Percentiles rank a stretch among this genome's conserved stretches.
Conservation (phyloP, 2,329 filamentous ascomycete species). For the Fusarium subtropicale region DNA sequence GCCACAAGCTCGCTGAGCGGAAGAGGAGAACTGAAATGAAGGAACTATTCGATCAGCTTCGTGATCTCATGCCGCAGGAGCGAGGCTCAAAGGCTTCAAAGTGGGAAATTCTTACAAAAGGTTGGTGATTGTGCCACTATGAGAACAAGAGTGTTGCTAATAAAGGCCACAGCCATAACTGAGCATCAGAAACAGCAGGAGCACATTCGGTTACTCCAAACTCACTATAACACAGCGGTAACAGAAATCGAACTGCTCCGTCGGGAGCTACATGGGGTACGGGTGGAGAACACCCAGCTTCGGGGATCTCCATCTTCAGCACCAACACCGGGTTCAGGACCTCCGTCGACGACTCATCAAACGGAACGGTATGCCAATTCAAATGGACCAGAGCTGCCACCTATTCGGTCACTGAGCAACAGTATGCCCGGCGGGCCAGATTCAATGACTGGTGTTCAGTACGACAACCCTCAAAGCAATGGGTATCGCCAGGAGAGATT, state of each 20-base stretch:
- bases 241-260: constrained; percentile 62
- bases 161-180: constrained; percentile 63
- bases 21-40: constrained; percentile 92
- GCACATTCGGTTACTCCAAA: constrained; percentile 59
- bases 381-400: constrained; percentile 65
- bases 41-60: constrained; percentile 82
- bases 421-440: constrained; percentile 61
- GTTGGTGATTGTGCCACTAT: constrained; percentile 58
- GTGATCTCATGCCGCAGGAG: constrained; percentile 82
- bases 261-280: constrained; percentile 60
- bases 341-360: constrained; percentile 45
- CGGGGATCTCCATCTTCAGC: constrained; percentile 49
- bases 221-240: constrained; percentile 56
- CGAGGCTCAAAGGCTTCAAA: constrained; percentile 88
- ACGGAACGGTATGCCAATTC: constrained; percentile 50
- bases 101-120: constrained; percentile 89
- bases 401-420: constrained; percentile 64
- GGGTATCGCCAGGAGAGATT: constrained; percentile 58
- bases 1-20: constrained; percentile 86
- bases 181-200: constrained; percentile 69
- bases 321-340: constrained; percentile 19
- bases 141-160: constrained; percentile 23
- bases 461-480: constrained; percentile 62
- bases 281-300: constrained; percentile 62
- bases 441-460: constrained; percentile 75